phyloP scores from a whole-genome alignment of 2,329 filamentous ascomycete genomes.

The Neobulgaria alba region DNA sequence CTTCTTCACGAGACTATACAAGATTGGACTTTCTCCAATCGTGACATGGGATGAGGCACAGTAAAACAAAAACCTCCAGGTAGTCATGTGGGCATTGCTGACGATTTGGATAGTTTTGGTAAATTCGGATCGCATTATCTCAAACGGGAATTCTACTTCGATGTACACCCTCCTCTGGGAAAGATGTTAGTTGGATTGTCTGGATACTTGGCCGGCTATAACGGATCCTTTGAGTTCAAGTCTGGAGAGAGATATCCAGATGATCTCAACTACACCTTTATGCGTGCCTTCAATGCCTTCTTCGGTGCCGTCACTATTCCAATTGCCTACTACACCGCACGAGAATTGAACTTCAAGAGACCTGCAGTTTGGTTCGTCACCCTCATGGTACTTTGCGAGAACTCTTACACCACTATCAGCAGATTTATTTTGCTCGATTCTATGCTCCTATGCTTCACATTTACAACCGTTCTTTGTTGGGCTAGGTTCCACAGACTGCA shows the following conservation, averaged over 20 bases:
- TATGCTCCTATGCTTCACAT: slow-evolving; percentile 98
- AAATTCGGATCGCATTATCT: slow-evolving; percentile 99
- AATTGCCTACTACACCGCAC: slow-evolving; percentile 89
- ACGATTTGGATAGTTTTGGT: slow-evolving; percentile 54
- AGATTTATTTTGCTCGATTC: slow-evolving; percentile 97
- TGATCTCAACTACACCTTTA: slow-evolving; percentile 94
- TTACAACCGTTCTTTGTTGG: slow-evolving; percentile 95
- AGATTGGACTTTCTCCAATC: slow-evolving; percentile 63
- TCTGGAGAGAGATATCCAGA: slow-evolving; percentile 92
- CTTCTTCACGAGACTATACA: slow-evolving; percentile 59
- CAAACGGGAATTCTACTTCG: slow-evolving; percentile 99
- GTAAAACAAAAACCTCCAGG: slow-evolving; percentile 42
- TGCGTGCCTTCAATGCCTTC: slow-evolving; percentile 94
- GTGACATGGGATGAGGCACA: slow-evolving; percentile 72
- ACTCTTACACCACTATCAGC: slow-evolving; percentile 98
- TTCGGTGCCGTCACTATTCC: slow-evolving; percentile 92
- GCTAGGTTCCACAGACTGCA: slow-evolving; percentile 89
- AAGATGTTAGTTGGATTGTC: slow-evolving; percentile 98
- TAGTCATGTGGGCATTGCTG: too few species aligned
- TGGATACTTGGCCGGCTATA: slow-evolving; percentile 93
- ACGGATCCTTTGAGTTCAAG: slow-evolving; percentile 99
- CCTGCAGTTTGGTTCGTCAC: slow-evolving; percentile 92
- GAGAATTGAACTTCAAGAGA: slow-evolving; percentile 77
- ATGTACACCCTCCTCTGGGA: slow-evolving; percentile 87
- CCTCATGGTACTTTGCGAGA: slow-evolving; percentile 96